Conservation (phyloP, 768 basidiomycete genomes). For the Auricularia heimuer region DNA sequence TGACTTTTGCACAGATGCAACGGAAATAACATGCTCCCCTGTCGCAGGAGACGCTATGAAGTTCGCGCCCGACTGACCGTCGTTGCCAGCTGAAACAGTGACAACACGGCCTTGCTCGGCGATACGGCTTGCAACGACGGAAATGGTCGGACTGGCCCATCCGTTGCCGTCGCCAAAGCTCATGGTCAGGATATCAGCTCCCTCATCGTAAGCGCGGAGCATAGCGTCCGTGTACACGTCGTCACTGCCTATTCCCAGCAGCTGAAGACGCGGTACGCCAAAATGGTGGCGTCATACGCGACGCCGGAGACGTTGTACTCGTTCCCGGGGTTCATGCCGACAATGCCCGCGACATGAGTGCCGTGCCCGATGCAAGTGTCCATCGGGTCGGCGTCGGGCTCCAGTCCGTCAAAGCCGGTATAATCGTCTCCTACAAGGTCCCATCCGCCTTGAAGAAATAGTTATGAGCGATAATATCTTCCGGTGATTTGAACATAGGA, state of each 20-base stretch:
- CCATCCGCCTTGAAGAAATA: conserved; percentile 3
- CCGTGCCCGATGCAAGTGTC: conserved; percentile 25
- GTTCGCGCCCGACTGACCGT: conserved; percentile 7
- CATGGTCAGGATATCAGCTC: conserved; percentile 52
- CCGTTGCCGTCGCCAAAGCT: conserved; percentile 55
- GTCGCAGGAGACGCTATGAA: neutral
- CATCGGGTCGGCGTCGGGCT: conserved; percentile 27
- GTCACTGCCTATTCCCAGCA: conserved; percentile 40
- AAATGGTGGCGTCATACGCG: conserved; percentile 49
- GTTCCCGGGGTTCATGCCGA: conserved; percentile 54
- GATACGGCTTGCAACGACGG: conserved; percentile 52
- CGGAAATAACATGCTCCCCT: conserved; percentile 4
- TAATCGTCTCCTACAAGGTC: conserved; percentile 52
- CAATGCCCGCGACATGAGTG: conserved; percentile 27
- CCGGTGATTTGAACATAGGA: neutral
- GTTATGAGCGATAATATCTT: neutral
- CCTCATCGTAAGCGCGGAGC: conserved; percentile 40
- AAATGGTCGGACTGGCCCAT: conserved; percentile 47
- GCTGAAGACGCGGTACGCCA: conserved; percentile 49
- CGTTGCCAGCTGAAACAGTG: conserved; percentile 49
- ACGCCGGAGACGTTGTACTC: conserved; percentile 60
- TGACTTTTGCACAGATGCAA: conserved; percentile 7
- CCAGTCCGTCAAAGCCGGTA: conserved; percentile 30
- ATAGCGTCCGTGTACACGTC: conserved; percentile 44
- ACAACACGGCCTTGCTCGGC: conserved; percentile 48